Evolutionary conservation across 2,329 filamentous ascomycete species (phyloP), one percentile per base, ranked within the genome.

Genomic region (Whalleya microplaca): DNA sequence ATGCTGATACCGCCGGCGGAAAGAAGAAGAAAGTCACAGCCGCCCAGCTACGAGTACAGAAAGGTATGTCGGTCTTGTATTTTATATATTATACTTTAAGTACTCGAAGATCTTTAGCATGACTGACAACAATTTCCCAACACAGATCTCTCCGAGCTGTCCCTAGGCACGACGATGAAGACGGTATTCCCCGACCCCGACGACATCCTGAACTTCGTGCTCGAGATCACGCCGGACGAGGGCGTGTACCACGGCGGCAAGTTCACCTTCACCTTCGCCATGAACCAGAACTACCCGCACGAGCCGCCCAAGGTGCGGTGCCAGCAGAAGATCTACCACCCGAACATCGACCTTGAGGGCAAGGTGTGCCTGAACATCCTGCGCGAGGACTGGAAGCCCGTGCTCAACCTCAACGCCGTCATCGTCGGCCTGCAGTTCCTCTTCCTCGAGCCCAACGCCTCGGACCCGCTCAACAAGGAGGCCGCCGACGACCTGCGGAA

Each of bases 1-100:
- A 93, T 69, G 92, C 91, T 56, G 88, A 89, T 65, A 85, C 83
- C 44, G 85, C 81, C 0, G 88, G 87, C 16, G 84, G 87, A 52
- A 96, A 92, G 81, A 98, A 97, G 85, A 98, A 97, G 85, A 98
- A 97, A 82, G 93, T 99, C 64, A 98, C 95, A 20, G 92, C 95
- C 18, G 95, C 95, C 52, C 93, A 98, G 78, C 80, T 98, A 62
- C 90, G 95, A 58, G 92, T 97, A 59, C 95, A 98, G 77, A 96
- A 96, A 84, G 95, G 94, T 96, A 78, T 52, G 72, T 12, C 12
- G 7, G 7, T 16, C 42, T 42, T 27, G 23, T n/a, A 27, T 27
- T 9, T 27, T 27, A 27, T 9, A 27, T 27, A 9, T 9, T 9
- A 27, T 9, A 27, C 4, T 27, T 27, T 27, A n/a, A n/a, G n/a